Evolutionary conservation across 495 filamentous ascomycete species (phyloP), one percentile per base, ranked within the genome.

Genomic region (Acidomyces sp.): DNA sequence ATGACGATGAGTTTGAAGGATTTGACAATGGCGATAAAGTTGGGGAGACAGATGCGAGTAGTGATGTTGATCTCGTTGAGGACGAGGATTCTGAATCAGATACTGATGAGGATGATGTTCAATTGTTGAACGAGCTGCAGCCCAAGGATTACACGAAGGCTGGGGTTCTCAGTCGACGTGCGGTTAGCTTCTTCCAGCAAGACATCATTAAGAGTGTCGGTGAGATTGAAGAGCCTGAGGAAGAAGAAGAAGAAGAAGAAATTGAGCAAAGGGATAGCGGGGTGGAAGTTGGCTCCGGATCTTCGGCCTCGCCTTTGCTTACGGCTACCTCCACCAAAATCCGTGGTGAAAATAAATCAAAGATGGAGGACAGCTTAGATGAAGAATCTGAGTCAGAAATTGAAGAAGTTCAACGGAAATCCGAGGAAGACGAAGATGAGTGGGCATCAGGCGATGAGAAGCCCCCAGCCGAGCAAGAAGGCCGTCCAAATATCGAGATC

Each of bases 1-100:
- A 93, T 37, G 85, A 88, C 50, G 84, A 79, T 0, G 87, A 93
- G 51, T 96, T 84, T 78, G 80, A 86, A 36, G 90, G 92, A 2
- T 80, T 97, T 49, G 85, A 77, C 18, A 63, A 66, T 17, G 72
- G 73, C 48, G 55, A 59, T 20, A 43, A 51, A 16, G 38, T 27
- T 15, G 43, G 38, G 1, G 55, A 53, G 12, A 47, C 26, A 10
- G 52, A 49, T 36, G 53, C 31, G 13, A 59, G 54, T 41, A 54
- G 48, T 44, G 60, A 64, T 18, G 62, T 56, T 9, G 58, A 56
- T 6, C 13, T 60, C 7, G 37, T 61, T 3, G 55, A 62, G 31
- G 59, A 75, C 9, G 67, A 60, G 19, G 71, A 66, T 40, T 69
- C 66, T 24, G 72, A 70, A 3, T 66, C 64, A 4, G 37, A 48